Percentiles rank a stretch among this genome's conserved stretches.
Evolutionary conservation across 208 protist species (phyloP).

Genomic region (Crithidia brevicula): DNA sequence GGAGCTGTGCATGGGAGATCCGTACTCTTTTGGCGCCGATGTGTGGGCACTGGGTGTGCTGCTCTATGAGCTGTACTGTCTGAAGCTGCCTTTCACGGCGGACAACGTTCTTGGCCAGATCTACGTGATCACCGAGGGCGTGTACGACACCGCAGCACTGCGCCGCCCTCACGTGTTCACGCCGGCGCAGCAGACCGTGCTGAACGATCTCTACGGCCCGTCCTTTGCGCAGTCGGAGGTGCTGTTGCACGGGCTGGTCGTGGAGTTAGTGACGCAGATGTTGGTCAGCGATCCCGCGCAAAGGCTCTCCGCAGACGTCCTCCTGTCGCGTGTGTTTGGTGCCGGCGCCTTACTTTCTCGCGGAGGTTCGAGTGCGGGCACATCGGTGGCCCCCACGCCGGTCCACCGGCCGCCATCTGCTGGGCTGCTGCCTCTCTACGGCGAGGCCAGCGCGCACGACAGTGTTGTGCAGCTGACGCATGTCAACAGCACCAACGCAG

Average conservation of each 20-base stretch:
- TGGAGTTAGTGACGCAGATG: slow-evolving; percentile 68
- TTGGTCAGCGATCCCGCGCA: slow-evolving; percentile 53
- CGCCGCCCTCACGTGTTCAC: slow-evolving; percentile 50
- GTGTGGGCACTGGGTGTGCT: slow-evolving; percentile 89
- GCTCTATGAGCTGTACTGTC: slow-evolving; percentile 87
- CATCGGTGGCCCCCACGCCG: slow-evolving; percentile 4
- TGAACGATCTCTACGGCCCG: slow-evolving; percentile 52
- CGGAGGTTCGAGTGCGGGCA: slow-evolving; percentile 19
- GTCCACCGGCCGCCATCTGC: slow-evolving; percentile 16
- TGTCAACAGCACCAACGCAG: not conserved
- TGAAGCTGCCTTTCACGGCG: slow-evolving; percentile 80
- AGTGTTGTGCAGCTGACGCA: not conserved
- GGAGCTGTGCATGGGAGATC: slow-evolving; percentile 86
- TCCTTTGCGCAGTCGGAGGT: slow-evolving; percentile 54
- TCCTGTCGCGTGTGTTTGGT: slow-evolving; percentile 63
- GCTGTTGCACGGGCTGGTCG: slow-evolving; percentile 64
- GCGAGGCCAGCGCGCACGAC: not conserved
- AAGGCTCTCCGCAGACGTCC: slow-evolving; percentile 57
- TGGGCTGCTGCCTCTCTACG: not conserved
- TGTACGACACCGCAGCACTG: slow-evolving; percentile 65
- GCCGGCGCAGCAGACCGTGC: slow-evolving; percentile 28
- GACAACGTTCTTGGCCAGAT: slow-evolving; percentile 88
- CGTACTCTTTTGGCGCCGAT: slow-evolving; percentile 85
- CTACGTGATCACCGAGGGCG: slow-evolving; percentile 83
- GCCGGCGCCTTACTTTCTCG: slow-evolving; percentile 17